These are phyloP conservation scores for Fusarium sp. DNA, from an alignment of 2,329 filamentous ascomycete genomes.

Conservation along the genomic window DNA sequence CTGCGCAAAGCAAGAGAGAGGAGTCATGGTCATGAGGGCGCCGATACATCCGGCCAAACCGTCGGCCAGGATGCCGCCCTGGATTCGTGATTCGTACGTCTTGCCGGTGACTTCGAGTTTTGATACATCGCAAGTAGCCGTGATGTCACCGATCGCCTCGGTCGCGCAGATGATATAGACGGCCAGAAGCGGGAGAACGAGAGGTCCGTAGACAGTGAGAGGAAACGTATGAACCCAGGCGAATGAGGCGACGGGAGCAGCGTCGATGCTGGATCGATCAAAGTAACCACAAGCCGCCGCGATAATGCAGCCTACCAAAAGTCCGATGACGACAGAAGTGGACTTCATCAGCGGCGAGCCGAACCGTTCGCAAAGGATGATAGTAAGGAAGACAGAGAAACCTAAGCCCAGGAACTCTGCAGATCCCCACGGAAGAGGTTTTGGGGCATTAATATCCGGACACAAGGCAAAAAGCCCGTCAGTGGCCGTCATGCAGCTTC, in stretches of 20 bases:
- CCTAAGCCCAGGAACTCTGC: conserved; percentile 85
- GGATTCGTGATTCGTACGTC: conserved; percentile 82
- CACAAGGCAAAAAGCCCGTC: conserved; percentile 75
- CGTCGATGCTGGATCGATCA: conserved; percentile 78
- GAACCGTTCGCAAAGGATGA: conserved; percentile 86
- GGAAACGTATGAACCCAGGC: conserved; percentile 86
- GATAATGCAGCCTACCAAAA: conserved; percentile 84
- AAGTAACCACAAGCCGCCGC: conserved; percentile 86
- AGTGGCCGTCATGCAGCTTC: conserved; percentile 67
- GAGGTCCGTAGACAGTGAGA: conserved; percentile 78
- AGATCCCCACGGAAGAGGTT: conserved; percentile 83
- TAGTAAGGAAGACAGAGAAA: conserved; percentile 84
- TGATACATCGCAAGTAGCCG: conserved; percentile 86
- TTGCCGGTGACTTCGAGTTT: conserved; percentile 80
- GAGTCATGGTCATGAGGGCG: conserved; percentile 83
- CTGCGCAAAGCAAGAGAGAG: conserved; percentile 86
- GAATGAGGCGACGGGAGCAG: conserved; percentile 80
- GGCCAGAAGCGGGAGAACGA: conserved; percentile 80
- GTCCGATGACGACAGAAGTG: conserved; percentile 81
- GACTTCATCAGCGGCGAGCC: conserved; percentile 90
- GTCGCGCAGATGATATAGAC: conserved; percentile 82
- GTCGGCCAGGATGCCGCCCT: conserved; percentile 85
- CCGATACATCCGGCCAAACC: conserved; percentile 83
- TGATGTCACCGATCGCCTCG: conserved; percentile 86
- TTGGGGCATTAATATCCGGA: conserved; percentile 77